Percentiles rank a stretch among this genome's conserved stretches.
Conservation (phyloP, 768 basidiomycete genomes). For the Kwoniella heveanensis region DNA sequence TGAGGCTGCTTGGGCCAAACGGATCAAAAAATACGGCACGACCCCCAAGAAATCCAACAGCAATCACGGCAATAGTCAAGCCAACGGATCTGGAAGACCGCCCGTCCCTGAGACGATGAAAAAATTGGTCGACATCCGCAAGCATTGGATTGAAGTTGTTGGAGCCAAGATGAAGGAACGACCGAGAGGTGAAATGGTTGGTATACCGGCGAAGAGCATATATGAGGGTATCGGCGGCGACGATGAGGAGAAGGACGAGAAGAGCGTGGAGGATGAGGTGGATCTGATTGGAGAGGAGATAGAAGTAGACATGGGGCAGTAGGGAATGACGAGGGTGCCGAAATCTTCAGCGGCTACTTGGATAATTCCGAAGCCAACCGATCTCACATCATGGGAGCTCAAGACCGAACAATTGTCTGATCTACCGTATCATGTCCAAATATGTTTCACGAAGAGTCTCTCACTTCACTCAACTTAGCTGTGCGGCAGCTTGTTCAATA, state of each 20-base stretch:
- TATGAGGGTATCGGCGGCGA: slow-evolving; percentile 65
- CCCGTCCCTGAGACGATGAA: slow-evolving; percentile 51
- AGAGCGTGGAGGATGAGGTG: slow-evolving; percentile 35
- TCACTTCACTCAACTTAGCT: no score
- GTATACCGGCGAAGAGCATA: slow-evolving; percentile 57
- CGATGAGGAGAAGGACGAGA: slow-evolving; percentile 40
- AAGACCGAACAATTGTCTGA: no score
- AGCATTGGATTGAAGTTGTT: slow-evolving; percentile 75
- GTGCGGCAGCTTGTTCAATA: no score
- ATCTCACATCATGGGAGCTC: no score
- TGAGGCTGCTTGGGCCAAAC: slow-evolving; percentile 69
- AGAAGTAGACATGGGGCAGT: slow-evolving; percentile 14
- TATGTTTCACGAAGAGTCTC: no score
- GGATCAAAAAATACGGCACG: slow-evolving; percentile 71
- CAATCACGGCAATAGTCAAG: slow-evolving; percentile 50
- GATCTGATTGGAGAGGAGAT: slow-evolving; percentile 18
- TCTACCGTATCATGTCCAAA: no score
- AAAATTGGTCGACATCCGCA: slow-evolving; percentile 70
- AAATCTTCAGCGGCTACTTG: no score
- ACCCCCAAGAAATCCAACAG: slow-evolving; percentile 30
- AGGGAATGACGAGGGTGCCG: no score
- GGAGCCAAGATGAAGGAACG: slow-evolving; percentile 73
- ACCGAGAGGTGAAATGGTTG: slow-evolving; percentile 61
- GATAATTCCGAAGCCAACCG: no score
- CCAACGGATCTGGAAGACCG: slow-evolving; percentile 50